These are phyloP conservation scores for Cichorium intybus DNA, from an alignment of 140 eudicot genomes.

Conservation along the genomic window DNA sequence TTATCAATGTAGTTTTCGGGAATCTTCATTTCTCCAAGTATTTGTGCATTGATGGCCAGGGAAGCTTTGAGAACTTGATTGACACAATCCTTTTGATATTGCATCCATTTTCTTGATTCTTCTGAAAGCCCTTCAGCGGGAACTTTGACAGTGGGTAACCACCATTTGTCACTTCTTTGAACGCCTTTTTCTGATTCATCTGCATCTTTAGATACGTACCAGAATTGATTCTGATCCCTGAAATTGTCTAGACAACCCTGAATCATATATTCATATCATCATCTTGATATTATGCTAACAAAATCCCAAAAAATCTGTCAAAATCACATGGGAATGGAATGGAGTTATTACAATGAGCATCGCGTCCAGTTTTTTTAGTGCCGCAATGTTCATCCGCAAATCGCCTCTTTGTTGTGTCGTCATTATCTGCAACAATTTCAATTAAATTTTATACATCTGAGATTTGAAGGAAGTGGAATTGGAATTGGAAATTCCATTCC, in stretches of 20 bases:
- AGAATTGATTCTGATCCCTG: slow-evolving; percentile 44
- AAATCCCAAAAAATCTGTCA: not conserved
- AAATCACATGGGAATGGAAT: slow-evolving; percentile 12
- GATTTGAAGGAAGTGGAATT: not conserved
- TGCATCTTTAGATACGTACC: slow-evolving; percentile 64
- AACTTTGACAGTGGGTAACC: slow-evolving; percentile 59
- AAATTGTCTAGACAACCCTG: slow-evolving; percentile 61
- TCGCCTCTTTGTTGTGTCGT: slow-evolving; percentile 71
- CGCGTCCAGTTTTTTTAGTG: slow-evolving; percentile 66
- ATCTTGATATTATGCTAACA: slow-evolving; percentile 10
- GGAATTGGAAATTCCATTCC: too few relatives aligned
- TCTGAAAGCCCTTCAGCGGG: slow-evolving; percentile 64
- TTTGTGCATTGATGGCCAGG: slow-evolving; percentile 67
- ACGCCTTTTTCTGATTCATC: slow-evolving; percentile 51
- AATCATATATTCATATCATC: slow-evolving; percentile 19
- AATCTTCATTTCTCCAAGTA: slow-evolving; percentile 55
- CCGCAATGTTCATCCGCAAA: slow-evolving; percentile 66
- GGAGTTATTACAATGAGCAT: slow-evolving; percentile 85
- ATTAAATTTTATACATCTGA: not conserved
- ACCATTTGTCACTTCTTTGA: slow-evolving; percentile 58
- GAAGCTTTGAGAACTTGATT: slow-evolving; percentile 65
- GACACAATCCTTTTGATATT: slow-evolving; percentile 52
- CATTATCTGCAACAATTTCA: slow-evolving; percentile 47
- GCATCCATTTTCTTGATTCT: slow-evolving; percentile 48
- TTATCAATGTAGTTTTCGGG: slow-evolving; percentile 56